Percentiles rank a stretch among this genome's conserved stretches.
phyloP scores from a whole-genome alignment of 805 yeast species.

The Sugiyamaella chiloensis region DNA sequence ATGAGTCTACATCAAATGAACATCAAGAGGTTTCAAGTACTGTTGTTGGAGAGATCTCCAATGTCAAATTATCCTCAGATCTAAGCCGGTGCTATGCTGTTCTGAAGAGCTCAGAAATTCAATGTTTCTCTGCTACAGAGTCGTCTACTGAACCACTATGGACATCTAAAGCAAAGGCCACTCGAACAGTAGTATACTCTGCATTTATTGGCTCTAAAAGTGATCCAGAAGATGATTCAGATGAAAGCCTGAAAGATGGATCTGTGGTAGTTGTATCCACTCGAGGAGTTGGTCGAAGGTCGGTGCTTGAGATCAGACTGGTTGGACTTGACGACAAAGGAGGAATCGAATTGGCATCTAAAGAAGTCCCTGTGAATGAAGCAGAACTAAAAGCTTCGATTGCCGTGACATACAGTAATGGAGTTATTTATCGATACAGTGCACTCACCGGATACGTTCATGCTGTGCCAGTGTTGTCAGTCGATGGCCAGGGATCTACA shows the following conservation, averaged over 20 bases:
- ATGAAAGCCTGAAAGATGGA: conserved; percentile 15
- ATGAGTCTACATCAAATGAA: no score
- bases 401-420: conserved; percentile 17
- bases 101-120: conserved; percentile 13
- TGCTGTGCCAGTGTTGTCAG: neutral
- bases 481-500: neutral
- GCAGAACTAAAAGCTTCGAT: conserved; percentile 9
- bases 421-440: conserved; percentile 16
- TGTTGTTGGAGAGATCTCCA: conserved; percentile 9
- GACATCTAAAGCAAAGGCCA: conserved; percentile 19
- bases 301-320: conserved; percentile 20
- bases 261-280: conserved; percentile 17
- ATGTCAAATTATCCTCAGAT: conserved; percentile 9
- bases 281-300: conserved; percentile 19
- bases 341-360: conserved; percentile 12
- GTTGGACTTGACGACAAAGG: conserved; percentile 18
- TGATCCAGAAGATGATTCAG: neutral
- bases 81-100: conserved; percentile 12
- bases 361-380: conserved; percentile 12
- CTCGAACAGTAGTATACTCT: conserved; percentile 14
- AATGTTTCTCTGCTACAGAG: conserved; percentile 12
- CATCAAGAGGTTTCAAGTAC: conserved; percentile 4
- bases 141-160: conserved; percentile 2
- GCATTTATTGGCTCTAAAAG: conserved; percentile 12
- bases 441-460: conserved; percentile 27